A percentile compares a stretch with the other conserved stretches of the same genome.
These are phyloP conservation scores for Chalciporus piperatus DNA, from an alignment of 768 basidiomycete species.

Conservation along the genomic window DNA sequence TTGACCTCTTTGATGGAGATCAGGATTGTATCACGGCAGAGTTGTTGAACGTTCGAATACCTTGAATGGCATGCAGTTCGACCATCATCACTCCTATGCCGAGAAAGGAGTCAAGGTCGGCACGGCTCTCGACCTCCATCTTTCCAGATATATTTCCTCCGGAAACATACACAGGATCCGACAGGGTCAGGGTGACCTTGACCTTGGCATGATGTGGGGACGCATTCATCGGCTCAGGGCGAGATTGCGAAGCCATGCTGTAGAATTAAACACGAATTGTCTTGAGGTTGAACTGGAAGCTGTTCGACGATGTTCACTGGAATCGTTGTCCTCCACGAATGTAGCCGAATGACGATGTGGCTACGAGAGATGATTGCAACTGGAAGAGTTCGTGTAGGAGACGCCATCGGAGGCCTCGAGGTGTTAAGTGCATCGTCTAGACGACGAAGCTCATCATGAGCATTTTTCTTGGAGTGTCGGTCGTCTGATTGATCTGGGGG, in stretches of 20 bases:
- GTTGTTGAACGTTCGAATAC: constrained; percentile 28
- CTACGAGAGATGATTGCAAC: neutral
- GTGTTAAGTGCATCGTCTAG: constrained; percentile 9
- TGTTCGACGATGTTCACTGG: constrained; percentile 7
- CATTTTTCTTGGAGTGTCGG: neutral
- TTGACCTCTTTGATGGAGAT: constrained; percentile 53
- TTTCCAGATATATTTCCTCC: constrained; percentile 68
- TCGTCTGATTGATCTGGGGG: neutral
- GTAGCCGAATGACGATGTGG: constrained; percentile 5
- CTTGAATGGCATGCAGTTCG: constrained; percentile 73
- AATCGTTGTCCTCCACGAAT: constrained; percentile 9
- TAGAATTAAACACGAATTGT: neutral
- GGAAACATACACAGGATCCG: constrained; percentile 61
- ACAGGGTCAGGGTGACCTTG: constrained; percentile 60
- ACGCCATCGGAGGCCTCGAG: constrained; percentile 13
- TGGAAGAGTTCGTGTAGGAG: constrained; percentile 5
- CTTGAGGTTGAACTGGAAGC: neutral
- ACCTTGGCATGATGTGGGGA: constrained; percentile 78
- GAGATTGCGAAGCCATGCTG: constrained; percentile 33
- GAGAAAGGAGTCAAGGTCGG: constrained; percentile 59
- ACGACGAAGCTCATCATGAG: constrained; percentile 19
- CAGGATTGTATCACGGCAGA: neutral
- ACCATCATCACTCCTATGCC: constrained; percentile 76
- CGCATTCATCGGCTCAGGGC: constrained; percentile 74
- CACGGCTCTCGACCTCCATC: constrained; percentile 76